These are phyloP conservation scores for Rhizoclosmatium sp. DNA, from an alignment of 192 early-diverging fungal species.

Conservation along the genomic window DNA sequence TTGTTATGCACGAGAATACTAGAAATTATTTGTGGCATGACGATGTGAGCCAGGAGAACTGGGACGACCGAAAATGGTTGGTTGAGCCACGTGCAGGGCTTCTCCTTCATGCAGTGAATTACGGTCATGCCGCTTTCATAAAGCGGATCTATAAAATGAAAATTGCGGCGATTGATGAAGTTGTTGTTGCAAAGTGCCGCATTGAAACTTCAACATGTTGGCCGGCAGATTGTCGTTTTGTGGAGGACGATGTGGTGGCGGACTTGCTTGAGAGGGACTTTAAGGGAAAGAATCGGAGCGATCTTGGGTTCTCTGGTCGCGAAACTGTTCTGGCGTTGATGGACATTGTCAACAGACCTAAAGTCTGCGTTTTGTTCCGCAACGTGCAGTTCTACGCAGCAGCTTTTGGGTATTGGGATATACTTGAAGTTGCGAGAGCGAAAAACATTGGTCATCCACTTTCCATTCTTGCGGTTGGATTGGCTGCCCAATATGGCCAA, in stretches of 20 bases:
- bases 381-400: background rate
- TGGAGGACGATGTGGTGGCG: background rate
- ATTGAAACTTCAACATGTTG: background rate
- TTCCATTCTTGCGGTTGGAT: background rate
- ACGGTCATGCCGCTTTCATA: background rate
- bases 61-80: background rate
- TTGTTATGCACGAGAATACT: background rate
- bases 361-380: background rate
- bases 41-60: background rate
- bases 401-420: background rate
- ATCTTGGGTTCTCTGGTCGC: background rate
- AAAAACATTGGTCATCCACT: background rate
- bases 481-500: background rate
- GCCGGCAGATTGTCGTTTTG: background rate
- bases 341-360: background rate
- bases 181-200: background rate
- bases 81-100: background rate
- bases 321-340: background rate
- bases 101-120: background rate
- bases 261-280: background rate
- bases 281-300: background rate
- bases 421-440: background rate
- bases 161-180: background rate
- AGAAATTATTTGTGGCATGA: background rate
- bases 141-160: background rate